phyloP scores from a whole-genome alignment of 345 rosid species.

The Theobroma cacao region DNA sequence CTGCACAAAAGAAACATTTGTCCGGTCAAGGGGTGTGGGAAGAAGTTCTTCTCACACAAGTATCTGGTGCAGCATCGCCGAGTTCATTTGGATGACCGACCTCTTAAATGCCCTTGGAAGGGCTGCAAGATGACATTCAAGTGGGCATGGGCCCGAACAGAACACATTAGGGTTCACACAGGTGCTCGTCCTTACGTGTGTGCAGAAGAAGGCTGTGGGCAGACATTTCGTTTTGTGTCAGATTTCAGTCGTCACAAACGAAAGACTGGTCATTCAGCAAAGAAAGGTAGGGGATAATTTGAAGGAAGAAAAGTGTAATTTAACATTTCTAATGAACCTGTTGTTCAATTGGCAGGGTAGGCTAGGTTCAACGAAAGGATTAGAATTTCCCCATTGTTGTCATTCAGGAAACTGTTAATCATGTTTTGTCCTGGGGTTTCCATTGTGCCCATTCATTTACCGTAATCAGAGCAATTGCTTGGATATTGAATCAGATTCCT shows the following conservation, averaged over 20 bases:
- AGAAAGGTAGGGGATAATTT: conserved; percentile 47
- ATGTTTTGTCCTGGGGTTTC: background rate
- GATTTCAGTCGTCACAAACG: conserved; percentile 96
- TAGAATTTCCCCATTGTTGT: conserved; percentile 3
- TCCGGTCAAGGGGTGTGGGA: conserved; percentile 91
- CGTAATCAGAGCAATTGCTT: background rate
- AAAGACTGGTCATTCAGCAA: conserved; percentile 88
- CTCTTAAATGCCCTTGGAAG: conserved; percentile 99
- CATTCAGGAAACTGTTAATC: conserved; percentile 1
- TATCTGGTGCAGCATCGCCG: conserved; percentile 91
- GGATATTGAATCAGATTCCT: background rate
- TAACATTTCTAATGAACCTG: conserved; percentile 39
- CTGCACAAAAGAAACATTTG: conserved; percentile 81
- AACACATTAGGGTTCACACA: conserved; percentile 95
- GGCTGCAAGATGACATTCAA: conserved; percentile 97
- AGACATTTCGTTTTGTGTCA: conserved; percentile 89
- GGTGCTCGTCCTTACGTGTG: conserved; percentile 92
- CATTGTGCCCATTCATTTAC: conserved; percentile 6
- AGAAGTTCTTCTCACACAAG: conserved; percentile 93
- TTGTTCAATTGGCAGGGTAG: conserved; percentile 29
- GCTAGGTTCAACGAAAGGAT: background rate
- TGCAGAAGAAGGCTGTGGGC: conserved; percentile 78
- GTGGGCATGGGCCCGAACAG: conserved; percentile 99
- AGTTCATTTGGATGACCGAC: conserved; percentile 86
- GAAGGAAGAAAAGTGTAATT: conserved; percentile 16